These are phyloP conservation scores for Epipyxis sp. DNA, from an alignment of 108 stramenopile species.

Conservation along the genomic window DNA sequence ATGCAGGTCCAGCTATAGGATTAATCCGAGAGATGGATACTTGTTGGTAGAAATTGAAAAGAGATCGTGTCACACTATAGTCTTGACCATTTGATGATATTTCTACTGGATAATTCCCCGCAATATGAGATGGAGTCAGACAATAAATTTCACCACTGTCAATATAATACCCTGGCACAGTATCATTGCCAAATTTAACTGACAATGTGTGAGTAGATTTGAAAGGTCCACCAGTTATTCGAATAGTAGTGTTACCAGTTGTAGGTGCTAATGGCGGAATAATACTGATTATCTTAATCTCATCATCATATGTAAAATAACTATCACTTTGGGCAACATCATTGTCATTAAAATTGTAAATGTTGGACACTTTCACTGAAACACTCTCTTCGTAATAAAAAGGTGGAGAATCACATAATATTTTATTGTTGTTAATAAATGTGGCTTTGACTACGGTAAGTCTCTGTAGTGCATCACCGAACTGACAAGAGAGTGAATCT, in stretches of 20 bases:
- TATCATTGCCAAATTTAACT: slow-evolving; percentile 59
- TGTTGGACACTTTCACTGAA: slow-evolving; percentile 48
- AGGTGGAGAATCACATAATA: slow-evolving; percentile 51
- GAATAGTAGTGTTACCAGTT: slow-evolving; percentile 62
- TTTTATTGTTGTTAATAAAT: slow-evolving; percentile 39
- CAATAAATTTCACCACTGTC: slow-evolving; percentile 55
- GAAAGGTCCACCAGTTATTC: slow-evolving; percentile 61
- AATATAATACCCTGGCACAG: slow-evolving; percentile 50
- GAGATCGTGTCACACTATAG: slow-evolving; percentile 43
- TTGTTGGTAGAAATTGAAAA: slow-evolving; percentile 55
- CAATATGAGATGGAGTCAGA: slow-evolving; percentile 53
- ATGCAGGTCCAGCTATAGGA: slow-evolving; percentile 58
- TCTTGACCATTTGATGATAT: slow-evolving; percentile 71
- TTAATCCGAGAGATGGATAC: slow-evolving; percentile 42
- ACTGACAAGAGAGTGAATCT: slow-evolving; percentile 53
- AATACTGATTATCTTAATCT: slow-evolving; percentile 44
- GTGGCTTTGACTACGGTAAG: slow-evolving; percentile 42
- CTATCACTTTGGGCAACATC: slow-evolving; percentile 24
- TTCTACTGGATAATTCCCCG: slow-evolving; percentile 59
- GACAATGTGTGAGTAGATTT: slow-evolving; percentile 45
- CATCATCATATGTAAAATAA: slow-evolving; percentile 54
- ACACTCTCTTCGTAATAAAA: not conserved
- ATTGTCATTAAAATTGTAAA: slow-evolving; percentile 36
- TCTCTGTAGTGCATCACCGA: slow-evolving; percentile 50
- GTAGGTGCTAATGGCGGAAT: slow-evolving; percentile 53